A percentile compares a stretch with the other conserved stretches of the same genome.
These are phyloP conservation scores for Diospyros kaki DNA, from an alignment of 148 eudicot species.

Conservation along the genomic window DNA sequence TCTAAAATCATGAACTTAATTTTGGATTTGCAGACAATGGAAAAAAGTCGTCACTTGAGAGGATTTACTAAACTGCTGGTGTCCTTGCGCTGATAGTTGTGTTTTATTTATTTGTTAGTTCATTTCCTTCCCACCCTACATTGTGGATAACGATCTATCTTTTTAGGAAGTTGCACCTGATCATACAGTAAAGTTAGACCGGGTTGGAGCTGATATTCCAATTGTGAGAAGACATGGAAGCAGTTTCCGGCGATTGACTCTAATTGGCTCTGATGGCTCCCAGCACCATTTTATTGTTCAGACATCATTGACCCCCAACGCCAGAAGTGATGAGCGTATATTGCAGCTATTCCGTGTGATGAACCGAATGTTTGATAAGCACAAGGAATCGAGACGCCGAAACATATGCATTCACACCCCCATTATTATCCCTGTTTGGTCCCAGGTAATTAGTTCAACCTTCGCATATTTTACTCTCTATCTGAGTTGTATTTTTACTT, in stretches of 20 bases:
- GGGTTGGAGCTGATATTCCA: conserved; percentile 95
- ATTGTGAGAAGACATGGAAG: conserved; percentile 98
- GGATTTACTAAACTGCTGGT: not conserved
- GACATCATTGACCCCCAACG: conserved; percentile 90
- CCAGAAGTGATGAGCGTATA: conserved; percentile 97
- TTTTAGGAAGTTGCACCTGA: conserved; percentile 91
- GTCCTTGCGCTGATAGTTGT: not conserved
- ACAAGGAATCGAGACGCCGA: conserved; percentile 96
- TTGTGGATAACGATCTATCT: not conserved
- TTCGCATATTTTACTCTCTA: not conserved
- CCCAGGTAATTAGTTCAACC: conserved; percentile 57
- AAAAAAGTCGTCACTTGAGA: no score
- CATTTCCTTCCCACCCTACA: not conserved
- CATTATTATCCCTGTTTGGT: conserved; percentile 96
- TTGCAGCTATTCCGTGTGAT: conserved; percentile 96
- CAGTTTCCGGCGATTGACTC: conserved; percentile 91
- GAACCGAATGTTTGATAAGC: conserved; percentile 97
- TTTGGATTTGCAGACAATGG: not conserved
- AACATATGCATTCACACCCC: conserved; percentile 94
- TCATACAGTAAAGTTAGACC: conserved; percentile 93
- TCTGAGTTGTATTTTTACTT: not conserved
- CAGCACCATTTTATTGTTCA: conserved; percentile 98
- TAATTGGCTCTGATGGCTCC: conserved; percentile 97
- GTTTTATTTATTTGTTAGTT: no score
- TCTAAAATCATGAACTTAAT: not conserved